Percentiles rank a stretch among this genome's conserved stretches.
phyloP scores from a whole-genome alignment of 2,329 filamentous ascomycete species.

The Chaetomiaceae sp. region DNA sequence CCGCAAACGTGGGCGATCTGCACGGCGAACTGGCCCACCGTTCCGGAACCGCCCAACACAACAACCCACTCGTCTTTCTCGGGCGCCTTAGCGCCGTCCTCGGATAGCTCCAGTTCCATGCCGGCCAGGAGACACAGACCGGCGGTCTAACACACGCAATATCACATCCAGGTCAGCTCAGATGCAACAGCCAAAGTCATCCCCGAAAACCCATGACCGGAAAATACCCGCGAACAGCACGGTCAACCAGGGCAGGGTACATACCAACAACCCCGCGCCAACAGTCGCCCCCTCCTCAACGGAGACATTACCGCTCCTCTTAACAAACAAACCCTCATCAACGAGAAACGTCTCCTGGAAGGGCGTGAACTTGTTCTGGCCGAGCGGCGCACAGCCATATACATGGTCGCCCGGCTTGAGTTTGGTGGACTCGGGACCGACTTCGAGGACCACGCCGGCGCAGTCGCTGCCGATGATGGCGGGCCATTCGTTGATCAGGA shows the following conservation, averaged over 20 bases:
- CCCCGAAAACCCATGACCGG: neutral
- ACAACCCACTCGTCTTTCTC: slow-evolving; percentile 4
- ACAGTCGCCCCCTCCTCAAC: neutral
- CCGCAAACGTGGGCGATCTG: slow-evolving; percentile 1
- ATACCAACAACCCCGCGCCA: neutral
- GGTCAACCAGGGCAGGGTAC: too few species aligned
- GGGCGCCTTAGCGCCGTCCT: neutral
- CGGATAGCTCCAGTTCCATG: neutral
- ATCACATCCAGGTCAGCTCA: too few species aligned
- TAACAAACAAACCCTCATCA: neutral
- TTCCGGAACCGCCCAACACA: neutral
- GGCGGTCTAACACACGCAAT: neutral
- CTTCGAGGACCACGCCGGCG: slow-evolving; percentile 1
- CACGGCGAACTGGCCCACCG: slow-evolving; percentile 1
- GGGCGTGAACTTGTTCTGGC: slow-evolving; percentile 3
- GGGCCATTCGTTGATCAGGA: neutral
- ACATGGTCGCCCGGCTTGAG: neutral
- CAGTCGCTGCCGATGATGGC: slow-evolving; percentile 1
- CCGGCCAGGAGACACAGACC: neutral
- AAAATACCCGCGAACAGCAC: too few species aligned
- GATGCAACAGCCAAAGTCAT: neutral
- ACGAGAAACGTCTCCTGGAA: slow-evolving; percentile 2
- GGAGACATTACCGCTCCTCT: neutral
- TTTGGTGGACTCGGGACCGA: neutral
- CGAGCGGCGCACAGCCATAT: neutral